Evolutionary conservation across 1,284 basidiomycete species (phyloP), one percentile per base, ranked within the genome.

Genomic region (Jaminaea rosea): DNA sequence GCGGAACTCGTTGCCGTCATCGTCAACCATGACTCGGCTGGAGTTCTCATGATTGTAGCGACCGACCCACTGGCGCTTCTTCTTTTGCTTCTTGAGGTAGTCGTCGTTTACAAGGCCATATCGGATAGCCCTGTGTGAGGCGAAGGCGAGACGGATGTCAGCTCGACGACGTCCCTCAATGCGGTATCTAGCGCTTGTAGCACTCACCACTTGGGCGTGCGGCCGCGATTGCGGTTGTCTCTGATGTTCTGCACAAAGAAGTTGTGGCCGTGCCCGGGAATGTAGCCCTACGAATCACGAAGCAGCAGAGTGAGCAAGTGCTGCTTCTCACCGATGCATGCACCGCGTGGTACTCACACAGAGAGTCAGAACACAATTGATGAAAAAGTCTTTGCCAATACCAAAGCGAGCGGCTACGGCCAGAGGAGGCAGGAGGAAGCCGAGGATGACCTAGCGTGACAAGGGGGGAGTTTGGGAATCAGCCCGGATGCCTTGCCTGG

Each of bases 341-440:
- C n/a, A n/a, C n/a, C n/a, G n/a, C n/a, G n/a, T n/a, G n/a, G n/a
- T n/a, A n/a, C n/a, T n/a, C n/a, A n/a, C 93, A 72, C 83, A 85
- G 54, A 96, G 81, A 27, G 90, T 94, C 47, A 93, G 76, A 63
- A 97, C 69, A 17, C 90, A 75, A 75, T 98, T 98, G 67, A 97
- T 78, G 81, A 87, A 92, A 76, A 97, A 93, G 76, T 96, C 93
- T 39, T 76, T 77, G 4, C 89, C 91, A 63, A 97, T 83, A 26
- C 93, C 93, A 76, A 98, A 98, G 52, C 93, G 82, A 26, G 89
- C 85, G 27, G 89, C 87, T 36, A 98, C 90, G 57, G 93, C 93
- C 8, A 72, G 50, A 11, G 48, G 29, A 0, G 70, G 70, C 11
- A 72, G 54, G n/a, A 72, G 51, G 47, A 69, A 65, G 24, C 70